phyloP scores from a whole-genome alignment of 768 basidiomycete genomes.

The Roridomyces roridus region DNA sequence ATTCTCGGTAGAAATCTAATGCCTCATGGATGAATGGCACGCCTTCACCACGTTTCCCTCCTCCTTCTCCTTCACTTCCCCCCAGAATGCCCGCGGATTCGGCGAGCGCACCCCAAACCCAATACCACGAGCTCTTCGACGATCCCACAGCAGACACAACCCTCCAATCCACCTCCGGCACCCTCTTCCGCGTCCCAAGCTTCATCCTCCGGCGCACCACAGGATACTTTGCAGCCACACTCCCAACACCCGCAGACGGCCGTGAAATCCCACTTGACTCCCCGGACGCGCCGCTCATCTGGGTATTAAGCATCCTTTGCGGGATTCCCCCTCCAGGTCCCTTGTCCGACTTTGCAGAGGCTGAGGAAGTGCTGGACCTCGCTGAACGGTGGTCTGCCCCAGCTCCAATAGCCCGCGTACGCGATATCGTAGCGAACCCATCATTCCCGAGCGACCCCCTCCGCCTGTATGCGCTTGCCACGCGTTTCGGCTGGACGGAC shows the following conservation, averaged over 20 bases:
- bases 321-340: slow-evolving; percentile 6
- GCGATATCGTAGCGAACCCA: slow-evolving; percentile 7
- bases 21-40: neutral
- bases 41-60: slow-evolving; percentile 7
- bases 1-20: too few relatives aligned
- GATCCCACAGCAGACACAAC: slow-evolving; percentile 41
- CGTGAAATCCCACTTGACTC: neutral
- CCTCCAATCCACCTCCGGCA: slow-evolving; percentile 43
- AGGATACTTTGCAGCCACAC: slow-evolving; percentile 19
- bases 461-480: slow-evolving; percentile 13
- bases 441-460: slow-evolving; percentile 14
- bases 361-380: slow-evolving; percentile 14
- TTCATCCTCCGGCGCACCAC: slow-evolving; percentile 27
- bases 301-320: slow-evolving; percentile 13
- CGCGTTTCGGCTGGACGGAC: slow-evolving; percentile 20
- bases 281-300: slow-evolving; percentile 4
- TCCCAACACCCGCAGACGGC: neutral
- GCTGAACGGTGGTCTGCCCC: slow-evolving; percentile 19
- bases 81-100: slow-evolving; percentile 5
- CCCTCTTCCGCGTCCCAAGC: slow-evolving; percentile 43
- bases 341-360: slow-evolving; percentile 6
- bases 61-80: neutral
- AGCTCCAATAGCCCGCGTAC: slow-evolving; percentile 6
- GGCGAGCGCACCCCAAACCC: neutral
- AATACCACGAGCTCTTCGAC: slow-evolving; percentile 16